These are phyloP conservation scores for Camellia sinensis DNA, from an alignment of 148 eudicot species.

Conservation along the genomic window DNA sequence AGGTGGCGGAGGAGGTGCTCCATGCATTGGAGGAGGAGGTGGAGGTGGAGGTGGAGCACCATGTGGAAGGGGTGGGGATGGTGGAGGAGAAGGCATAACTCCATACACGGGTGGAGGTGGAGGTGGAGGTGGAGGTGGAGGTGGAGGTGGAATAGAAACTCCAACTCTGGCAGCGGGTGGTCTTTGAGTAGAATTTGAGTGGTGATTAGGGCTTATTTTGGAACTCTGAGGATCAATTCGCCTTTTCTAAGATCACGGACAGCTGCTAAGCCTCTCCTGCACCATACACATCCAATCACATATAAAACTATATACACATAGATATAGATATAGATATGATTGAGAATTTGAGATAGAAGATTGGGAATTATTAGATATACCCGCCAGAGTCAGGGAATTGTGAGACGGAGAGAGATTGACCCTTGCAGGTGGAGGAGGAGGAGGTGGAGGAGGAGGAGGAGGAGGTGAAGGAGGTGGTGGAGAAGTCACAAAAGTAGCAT, in stretches of 20 bases:
- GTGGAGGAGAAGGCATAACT: conserved; percentile 31
- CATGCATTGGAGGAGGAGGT: conserved; percentile 21
- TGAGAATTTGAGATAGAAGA: too few relatives aligned
- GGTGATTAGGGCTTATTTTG: conserved; percentile 62
- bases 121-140: conserved; percentile 27
- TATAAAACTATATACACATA: background rate
- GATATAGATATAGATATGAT: background rate
- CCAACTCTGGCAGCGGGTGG: background rate
- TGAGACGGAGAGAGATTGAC: conserved; percentile 57
- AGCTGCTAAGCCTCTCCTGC: conserved; percentile 89
- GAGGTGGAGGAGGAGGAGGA: conserved; percentile 23
- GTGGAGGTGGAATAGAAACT: background rate
- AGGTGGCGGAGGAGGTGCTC: conserved; percentile 21
- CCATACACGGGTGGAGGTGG: conserved; percentile 22
- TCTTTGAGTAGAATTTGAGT: conserved; percentile 50
- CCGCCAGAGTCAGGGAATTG: conserved; percentile 76
- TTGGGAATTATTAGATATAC: conserved; percentile 25
- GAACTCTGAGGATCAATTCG: conserved; percentile 80
- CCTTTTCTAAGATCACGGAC: conserved; percentile 71
- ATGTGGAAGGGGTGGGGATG: conserved; percentile 15
- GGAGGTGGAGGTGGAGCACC: conserved; percentile 18
- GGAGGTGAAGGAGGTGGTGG: conserved; percentile 36
- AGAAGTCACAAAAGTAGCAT: background rate
- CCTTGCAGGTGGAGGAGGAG: conserved; percentile 33
- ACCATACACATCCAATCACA: conserved; percentile 2